Percentiles rank a stretch among this genome's conserved stretches.
These are phyloP conservation scores for Yamadazyma tumulicola DNA, from an alignment of 805 yeast genomes.

Conservation along the genomic window DNA sequence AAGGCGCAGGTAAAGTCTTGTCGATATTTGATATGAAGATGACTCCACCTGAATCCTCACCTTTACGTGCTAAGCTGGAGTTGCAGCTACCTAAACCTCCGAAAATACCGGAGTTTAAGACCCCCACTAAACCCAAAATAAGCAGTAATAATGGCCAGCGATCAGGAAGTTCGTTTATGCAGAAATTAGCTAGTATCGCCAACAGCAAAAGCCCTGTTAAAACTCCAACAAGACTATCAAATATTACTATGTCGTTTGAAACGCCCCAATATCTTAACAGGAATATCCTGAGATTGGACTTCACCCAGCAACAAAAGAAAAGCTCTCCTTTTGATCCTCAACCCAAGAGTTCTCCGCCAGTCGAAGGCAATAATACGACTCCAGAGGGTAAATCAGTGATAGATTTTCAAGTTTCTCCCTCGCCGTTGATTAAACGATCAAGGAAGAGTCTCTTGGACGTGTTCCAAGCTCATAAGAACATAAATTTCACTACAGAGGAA, in stretches of 20 bases:
- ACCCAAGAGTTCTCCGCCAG: conserved; percentile 3
- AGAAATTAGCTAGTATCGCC: conserved; percentile 5
- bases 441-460: conserved; percentile 38
- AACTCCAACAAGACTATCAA: conserved; percentile 8
- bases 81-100: neutral
- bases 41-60: conserved; percentile 44
- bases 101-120: conserved; percentile 21
- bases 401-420: conserved; percentile 41
- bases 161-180: conserved; percentile 11
- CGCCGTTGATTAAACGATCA: conserved; percentile 13
- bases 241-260: conserved; percentile 7
- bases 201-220: conserved; percentile 6
- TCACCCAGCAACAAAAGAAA: conserved; percentile 1
- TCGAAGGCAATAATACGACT: neutral
- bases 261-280: conserved; percentile 25
- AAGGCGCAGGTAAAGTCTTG: conserved; percentile 69
- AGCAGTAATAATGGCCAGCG: too few species aligned
- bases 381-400: conserved; percentile 10
- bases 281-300: conserved; percentile 10
- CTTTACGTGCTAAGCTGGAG: conserved; percentile 21
- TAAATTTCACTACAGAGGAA: conserved; percentile 17
- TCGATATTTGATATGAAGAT: conserved; percentile 62
- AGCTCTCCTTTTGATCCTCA: conserved; percentile 6
- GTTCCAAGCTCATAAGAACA: conserved; percentile 42
- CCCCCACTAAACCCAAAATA: conserved; percentile 23